phyloP scores from a whole-genome alignment of 2,329 filamentous ascomycete genomes.

The Pseudofabraea citricarpa region DNA sequence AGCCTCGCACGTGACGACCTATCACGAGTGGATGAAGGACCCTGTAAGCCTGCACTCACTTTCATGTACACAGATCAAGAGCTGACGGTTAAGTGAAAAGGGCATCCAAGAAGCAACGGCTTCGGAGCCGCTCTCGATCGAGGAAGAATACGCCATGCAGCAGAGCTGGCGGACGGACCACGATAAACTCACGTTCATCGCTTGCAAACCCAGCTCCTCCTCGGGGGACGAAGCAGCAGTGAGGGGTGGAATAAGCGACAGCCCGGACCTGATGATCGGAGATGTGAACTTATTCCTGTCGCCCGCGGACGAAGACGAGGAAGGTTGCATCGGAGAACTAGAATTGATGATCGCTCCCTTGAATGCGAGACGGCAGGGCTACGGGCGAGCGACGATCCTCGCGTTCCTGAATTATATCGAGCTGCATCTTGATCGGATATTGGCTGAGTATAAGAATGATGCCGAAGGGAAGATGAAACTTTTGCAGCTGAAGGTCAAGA shows the following conservation, averaged over 20 bases:
- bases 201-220: slow-evolving; percentile 43
- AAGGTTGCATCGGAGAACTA: slow-evolving; percentile 59
- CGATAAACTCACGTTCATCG: slow-evolving; percentile 92
- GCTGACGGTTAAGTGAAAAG: no score
- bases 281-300: slow-evolving; percentile 81
- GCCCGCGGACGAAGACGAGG: slow-evolving; percentile 40
- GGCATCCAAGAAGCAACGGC: slow-evolving; percentile 79
- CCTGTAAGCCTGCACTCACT: slow-evolving; percentile 2
- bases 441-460: slow-evolving; percentile 45
- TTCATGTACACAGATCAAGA: no score
- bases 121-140: slow-evolving; percentile 74
- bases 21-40: slow-evolving; percentile 85
- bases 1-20: slow-evolving; percentile 72
- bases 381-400: slow-evolving; percentile 60
- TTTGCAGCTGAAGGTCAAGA: slow-evolving; percentile 54
- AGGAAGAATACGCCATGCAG: slow-evolving; percentile 88
- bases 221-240: neutral
- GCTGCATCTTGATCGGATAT: slow-evolving; percentile 45
- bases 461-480: slow-evolving; percentile 13
- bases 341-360: slow-evolving; percentile 79
- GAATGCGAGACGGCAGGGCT: slow-evolving; percentile 53
- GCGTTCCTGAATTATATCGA: slow-evolving; percentile 67
- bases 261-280: slow-evolving; percentile 56
- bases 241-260: slow-evolving; percentile 39
- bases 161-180: slow-evolving; percentile 73